Evolutionary conservation across 495 filamentous ascomycete species (phyloP), one percentile per base, ranked within the genome.

Genomic region (Parathielavia appendiculata): DNA sequence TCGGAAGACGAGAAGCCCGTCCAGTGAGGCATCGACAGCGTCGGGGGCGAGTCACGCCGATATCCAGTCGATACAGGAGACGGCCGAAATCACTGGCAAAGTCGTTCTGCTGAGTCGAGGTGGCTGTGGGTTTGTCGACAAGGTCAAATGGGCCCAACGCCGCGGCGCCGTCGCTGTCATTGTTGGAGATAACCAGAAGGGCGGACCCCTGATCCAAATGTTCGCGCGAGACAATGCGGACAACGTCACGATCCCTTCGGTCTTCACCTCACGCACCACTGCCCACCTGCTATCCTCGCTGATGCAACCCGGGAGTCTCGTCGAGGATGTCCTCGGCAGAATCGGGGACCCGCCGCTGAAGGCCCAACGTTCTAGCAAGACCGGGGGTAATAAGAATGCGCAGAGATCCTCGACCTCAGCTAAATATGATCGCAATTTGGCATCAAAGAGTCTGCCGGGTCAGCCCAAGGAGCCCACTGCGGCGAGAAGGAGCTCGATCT

Each of bases 51-150:
- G 67, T 16, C 92, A 97, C 73, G 92, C 92, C 38, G 92, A 97
- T 70, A 97, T 97, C 56, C 91, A 97, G 70, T 95, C 89, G 0
- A 75, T 97, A 51, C 93, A 98, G 72, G 92, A 97, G 73, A 85
- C 84, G 53, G 92, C 93, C 7, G 95, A 97, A 69, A 97, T 98
- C 63, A 81, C 84, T 26, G 93, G 93, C 54, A 97, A 95, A 64
- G 82, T 97, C 49, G 92, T 93, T 5, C 71, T 98, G 30, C 76
- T 98, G 51, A 92, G 89, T 64, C 83, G 93, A 39, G 93, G 93
- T 32, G 93, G 93, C 16, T 98, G 93, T 72, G 95, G 93, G 14
- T 98, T 98, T 69, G 73, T 97, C 40, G 92, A 97, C 65, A 99
- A 99, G 71, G 90, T 91, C 56, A 91, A 92, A 68, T 99, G 93